phyloP scores from a whole-genome alignment of 2,329 filamentous ascomycete species.

The Metarhizium rileyi region DNA sequence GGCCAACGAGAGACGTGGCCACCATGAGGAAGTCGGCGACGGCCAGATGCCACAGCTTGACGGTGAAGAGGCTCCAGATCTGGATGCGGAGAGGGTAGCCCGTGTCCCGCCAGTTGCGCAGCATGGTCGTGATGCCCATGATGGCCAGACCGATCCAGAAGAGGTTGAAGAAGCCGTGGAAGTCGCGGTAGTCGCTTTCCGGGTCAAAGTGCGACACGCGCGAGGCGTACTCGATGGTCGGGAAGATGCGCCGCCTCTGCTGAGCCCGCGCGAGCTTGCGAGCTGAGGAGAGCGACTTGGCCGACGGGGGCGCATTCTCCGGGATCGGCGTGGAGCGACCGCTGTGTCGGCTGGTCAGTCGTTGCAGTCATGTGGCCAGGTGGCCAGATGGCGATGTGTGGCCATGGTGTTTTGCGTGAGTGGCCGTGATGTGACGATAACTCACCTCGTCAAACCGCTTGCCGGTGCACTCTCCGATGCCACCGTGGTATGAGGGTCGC shows the following conservation, averaged over 20 bases:
- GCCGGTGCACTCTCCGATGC: constrained; percentile 21
- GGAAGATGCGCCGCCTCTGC: constrained; percentile 77
- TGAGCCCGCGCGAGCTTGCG: constrained; percentile 75
- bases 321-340: constrained; percentile 76
- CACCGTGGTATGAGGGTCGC: constrained; percentile 23
- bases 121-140: constrained; percentile 90
- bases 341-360: constrained; percentile 31
- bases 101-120: constrained; percentile 89
- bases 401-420: constrained; percentile 2
- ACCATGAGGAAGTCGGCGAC: constrained; percentile 83
- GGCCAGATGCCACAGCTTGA: constrained; percentile 81
- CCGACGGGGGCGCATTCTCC: constrained; percentile 85
- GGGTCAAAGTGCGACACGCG: constrained; percentile 95
- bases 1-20: constrained; percentile 55
- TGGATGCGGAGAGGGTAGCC: constrained; percentile 75
- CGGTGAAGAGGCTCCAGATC: constrained; percentile 81
- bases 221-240: constrained; percentile 81
- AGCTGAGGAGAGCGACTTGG: constrained; percentile 74
- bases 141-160: constrained; percentile 97
- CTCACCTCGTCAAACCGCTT: constrained; percentile 38
- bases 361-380: neutral
- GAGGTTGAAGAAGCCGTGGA: constrained; percentile 92
- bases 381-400: neutral
- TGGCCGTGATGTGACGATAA: neutral
- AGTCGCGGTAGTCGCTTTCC: constrained; percentile 82